Evolutionary conservation across 176 grass and related monocot species (phyloP).

Genomic region (Ensete ventricosum): DNA sequence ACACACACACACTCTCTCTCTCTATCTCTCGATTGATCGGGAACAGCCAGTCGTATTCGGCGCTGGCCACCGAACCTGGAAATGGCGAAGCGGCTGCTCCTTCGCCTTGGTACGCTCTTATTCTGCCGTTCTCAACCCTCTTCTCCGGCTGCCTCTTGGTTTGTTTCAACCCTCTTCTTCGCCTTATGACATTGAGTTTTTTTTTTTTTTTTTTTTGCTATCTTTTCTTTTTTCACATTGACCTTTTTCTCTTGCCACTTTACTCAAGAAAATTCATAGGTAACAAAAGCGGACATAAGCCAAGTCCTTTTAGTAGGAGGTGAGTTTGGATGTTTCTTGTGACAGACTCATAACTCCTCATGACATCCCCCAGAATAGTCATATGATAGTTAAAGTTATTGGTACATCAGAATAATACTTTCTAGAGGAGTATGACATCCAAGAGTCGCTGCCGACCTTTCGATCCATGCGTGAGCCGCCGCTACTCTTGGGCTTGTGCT

Average conservation of each 20-base stretch:
- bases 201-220: background rate
- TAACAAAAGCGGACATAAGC: background rate
- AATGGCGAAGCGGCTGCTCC: constrained; percentile 67
- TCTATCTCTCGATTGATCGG: no score
- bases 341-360: background rate
- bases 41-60: background rate
- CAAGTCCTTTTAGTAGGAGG: background rate
- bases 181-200: background rate
- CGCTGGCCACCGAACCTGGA: background rate
- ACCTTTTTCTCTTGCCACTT: background rate
- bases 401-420: background rate
- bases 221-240: background rate
- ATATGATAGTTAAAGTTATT: background rate
- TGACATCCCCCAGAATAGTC: background rate
- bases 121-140: background rate
- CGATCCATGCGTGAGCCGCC: no score
- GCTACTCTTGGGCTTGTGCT: no score
- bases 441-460: no score
- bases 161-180: background rate
- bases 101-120: constrained; percentile 25
- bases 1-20: background rate
- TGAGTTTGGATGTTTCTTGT: background rate
- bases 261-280: background rate
- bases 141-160: background rate
- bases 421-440: background rate